Evolutionary conservation across 768 basidiomycete genomes (phyloP).

Genomic region (Tylopilus balloui): DNA sequence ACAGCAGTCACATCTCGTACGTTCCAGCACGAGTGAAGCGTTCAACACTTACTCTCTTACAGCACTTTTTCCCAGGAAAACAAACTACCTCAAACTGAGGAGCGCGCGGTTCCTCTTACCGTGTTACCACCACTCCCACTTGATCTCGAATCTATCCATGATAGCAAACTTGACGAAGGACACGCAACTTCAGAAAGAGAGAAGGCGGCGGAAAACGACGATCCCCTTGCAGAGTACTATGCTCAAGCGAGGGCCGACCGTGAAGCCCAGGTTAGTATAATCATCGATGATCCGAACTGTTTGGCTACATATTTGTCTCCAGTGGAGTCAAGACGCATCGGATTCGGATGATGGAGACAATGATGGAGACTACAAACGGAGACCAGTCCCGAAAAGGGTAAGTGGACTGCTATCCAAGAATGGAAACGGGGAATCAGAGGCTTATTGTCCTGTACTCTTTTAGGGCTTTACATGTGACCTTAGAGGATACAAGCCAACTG

Average conservation of each 20-base stretch:
- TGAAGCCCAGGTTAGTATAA: conserved; percentile 38
- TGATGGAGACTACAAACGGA: conserved; percentile 13
- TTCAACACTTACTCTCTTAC: conserved; percentile 15
- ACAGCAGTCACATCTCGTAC: conserved; percentile 48
- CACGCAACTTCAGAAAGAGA: not conserved
- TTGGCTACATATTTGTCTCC: conserved; percentile 3
- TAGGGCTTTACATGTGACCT: conserved; percentile 69
- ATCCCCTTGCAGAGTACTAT: conserved; percentile 67
- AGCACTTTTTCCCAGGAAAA: conserved; percentile 38
- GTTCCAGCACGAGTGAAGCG: conserved; percentile 15
- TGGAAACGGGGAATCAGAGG: not conserved
- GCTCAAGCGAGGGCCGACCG: conserved; percentile 47
- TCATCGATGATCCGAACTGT: not conserved
- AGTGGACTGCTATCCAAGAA: not conserved
- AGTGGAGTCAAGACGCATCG: conserved; percentile 35
- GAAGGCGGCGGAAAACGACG: conserved; percentile 23
- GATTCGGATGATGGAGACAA: conserved; percentile 32
- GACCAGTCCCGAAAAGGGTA: conserved; percentile 29
- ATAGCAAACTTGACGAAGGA: not conserved
- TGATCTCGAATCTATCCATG: conserved; percentile 4
- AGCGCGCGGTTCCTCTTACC: conserved; percentile 7
- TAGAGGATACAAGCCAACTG: conserved; percentile 32
- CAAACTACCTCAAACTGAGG: not conserved
- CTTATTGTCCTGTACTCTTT: not conserved
- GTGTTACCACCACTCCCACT: conserved; percentile 27